These are phyloP conservation scores for Hemisphaericaspora nanyangensis DNA, from an alignment of 805 yeast genomes.

Conservation along the genomic window DNA sequence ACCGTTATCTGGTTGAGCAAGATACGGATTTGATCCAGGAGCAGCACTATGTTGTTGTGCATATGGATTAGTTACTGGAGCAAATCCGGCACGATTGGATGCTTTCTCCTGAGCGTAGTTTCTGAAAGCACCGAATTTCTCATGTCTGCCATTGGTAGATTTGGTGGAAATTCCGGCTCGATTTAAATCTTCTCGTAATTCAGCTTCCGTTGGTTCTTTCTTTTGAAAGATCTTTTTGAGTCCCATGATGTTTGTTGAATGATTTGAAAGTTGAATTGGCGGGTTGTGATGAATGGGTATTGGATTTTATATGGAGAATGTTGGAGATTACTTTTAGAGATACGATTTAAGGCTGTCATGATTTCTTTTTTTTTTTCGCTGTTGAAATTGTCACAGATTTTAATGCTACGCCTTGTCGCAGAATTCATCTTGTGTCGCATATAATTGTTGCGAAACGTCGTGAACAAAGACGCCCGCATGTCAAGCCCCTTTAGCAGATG, in stretches of 20 bases:
- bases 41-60: slow-evolving; percentile 33
- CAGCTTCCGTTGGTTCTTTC: slow-evolving; percentile 49
- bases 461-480: too few relatives aligned
- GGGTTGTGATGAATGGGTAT: neutral
- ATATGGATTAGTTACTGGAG: slow-evolving; percentile 42
- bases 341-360: neutral
- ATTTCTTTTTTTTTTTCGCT: neutral
- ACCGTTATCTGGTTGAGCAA: slow-evolving; percentile 1
- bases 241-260: slow-evolving; percentile 33
- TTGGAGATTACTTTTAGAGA: too few relatives aligned
- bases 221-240: slow-evolving; percentile 42
- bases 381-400: neutral
- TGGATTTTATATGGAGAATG: neutral
- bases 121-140: slow-evolving; percentile 50
- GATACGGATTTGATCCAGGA: slow-evolving; percentile 33
- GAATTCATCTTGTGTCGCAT: too few relatives aligned
- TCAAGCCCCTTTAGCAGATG: too few relatives aligned
- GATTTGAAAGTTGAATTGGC: neutral
- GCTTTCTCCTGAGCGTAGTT: slow-evolving; percentile 45
- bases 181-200: slow-evolving; percentile 38
- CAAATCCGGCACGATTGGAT: slow-evolving; percentile 29
- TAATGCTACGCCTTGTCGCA: too few relatives aligned
- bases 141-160: slow-evolving; percentile 30
- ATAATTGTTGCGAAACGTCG: too few relatives aligned
- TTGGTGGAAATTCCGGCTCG: slow-evolving; percentile 41